Conservation (phyloP, 2,329 filamentous ascomycete species). For the Bisporella sp. region DNA sequence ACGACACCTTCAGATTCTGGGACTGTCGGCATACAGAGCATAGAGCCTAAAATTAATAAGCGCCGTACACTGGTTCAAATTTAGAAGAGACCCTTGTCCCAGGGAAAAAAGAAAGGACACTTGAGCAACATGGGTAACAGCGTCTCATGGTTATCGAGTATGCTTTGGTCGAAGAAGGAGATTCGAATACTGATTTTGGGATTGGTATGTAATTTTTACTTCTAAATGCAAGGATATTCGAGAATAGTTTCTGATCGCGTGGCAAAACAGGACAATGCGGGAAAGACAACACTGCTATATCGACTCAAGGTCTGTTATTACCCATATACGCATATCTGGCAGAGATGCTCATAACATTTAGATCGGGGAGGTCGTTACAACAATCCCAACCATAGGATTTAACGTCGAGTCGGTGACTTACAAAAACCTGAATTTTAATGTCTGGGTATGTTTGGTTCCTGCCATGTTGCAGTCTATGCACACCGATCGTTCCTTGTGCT, state of each 20-base stretch:
- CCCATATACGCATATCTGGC: not conserved
- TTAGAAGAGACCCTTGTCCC: no score
- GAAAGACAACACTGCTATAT: slow-evolving; percentile 95
- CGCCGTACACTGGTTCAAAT: no score
- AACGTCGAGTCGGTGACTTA: slow-evolving; percentile 99
- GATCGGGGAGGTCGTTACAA: slow-evolving; percentile 98
- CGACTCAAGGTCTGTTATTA: slow-evolving; percentile 68
- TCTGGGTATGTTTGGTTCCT: slow-evolving; percentile 63
- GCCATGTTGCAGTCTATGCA: not conserved
- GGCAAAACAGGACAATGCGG: slow-evolving; percentile 76
- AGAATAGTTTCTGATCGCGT: no score
- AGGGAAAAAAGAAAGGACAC: no score
- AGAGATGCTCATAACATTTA: slow-evolving; percentile 32
- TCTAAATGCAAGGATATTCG: no score
- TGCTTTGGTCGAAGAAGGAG: slow-evolving; percentile 93
- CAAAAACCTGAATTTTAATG: slow-evolving; percentile 97
- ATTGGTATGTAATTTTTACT: slow-evolving; percentile 54
- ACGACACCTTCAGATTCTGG: no score
- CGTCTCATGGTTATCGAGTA: slow-evolving; percentile 62
- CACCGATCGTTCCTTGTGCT: no score
- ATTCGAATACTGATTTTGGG: slow-evolving; percentile 93
- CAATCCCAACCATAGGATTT: slow-evolving; percentile 98
- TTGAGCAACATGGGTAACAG: slow-evolving; percentile 51
- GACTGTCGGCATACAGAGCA: no score
- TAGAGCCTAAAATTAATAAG: no score